Percentiles rank a stretch among this genome's conserved stretches.
phyloP scores from a whole-genome alignment of 176 grass and related monocot genomes.

The Chloris gayana region DNA sequence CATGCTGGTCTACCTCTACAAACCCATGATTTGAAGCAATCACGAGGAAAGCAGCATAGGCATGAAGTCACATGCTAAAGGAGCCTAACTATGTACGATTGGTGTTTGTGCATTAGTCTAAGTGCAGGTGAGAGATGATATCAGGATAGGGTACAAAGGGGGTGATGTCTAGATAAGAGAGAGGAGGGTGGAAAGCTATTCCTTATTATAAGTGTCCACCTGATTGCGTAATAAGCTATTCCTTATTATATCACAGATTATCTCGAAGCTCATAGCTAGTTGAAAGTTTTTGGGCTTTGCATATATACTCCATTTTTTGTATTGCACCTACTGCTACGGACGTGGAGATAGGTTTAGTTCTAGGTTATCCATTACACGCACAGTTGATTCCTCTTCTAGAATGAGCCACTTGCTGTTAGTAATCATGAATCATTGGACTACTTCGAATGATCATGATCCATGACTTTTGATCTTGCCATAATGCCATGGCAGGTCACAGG shows the following conservation, averaged over 20 bases:
- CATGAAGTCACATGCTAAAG: constrained; percentile 35
- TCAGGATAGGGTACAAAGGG: neutral
- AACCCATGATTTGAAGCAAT: constrained; percentile 22
- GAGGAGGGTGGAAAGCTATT: neutral
- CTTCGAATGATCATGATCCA: constrained; percentile 14
- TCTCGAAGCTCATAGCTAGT: neutral
- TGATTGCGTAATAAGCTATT: neutral
- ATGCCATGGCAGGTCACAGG: neutral
- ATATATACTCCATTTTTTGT: too few relatives aligned
- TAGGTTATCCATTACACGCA: constrained; percentile 25
- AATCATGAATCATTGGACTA: constrained; percentile 2
- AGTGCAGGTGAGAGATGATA: too few relatives aligned
- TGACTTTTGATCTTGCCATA: neutral
- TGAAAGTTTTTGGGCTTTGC: neutral
- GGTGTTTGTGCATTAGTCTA: neutral
- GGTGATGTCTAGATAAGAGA: neutral
- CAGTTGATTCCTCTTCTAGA: constrained; percentile 41
- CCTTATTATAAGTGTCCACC: neutral
- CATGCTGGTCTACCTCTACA: constrained; percentile 20
- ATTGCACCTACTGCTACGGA: too few relatives aligned
- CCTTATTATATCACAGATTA: neutral
- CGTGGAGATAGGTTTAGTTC: too few relatives aligned
- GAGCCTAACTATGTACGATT: neutral
- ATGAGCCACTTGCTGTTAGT: neutral
- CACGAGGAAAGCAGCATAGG: neutral